These are phyloP conservation scores for Pontederia paniculata DNA, from an alignment of 176 grass and related monocot genomes.

Conservation along the genomic window DNA sequence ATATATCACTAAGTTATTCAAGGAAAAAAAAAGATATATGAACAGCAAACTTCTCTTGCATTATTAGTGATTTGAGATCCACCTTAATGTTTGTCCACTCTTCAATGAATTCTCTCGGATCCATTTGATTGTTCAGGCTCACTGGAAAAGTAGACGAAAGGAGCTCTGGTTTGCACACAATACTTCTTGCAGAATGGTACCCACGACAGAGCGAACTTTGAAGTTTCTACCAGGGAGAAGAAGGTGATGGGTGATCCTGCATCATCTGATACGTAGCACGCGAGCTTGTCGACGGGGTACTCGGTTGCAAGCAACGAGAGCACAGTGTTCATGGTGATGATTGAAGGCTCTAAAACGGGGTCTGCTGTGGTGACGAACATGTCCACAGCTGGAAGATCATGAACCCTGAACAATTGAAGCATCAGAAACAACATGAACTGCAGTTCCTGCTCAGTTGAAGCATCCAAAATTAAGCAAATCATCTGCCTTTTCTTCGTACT, in stretches of 20 bases:
- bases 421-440: not conserved
- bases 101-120: not conserved
- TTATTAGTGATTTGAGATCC: not conserved
- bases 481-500: no score
- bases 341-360: slow-evolving; percentile 34
- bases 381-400: slow-evolving; percentile 40
- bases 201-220: slow-evolving; percentile 35
- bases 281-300: slow-evolving; percentile 34
- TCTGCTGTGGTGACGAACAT: slow-evolving; percentile 57
- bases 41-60: no score
- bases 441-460: no score
- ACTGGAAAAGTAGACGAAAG: slow-evolving; percentile 34
- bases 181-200: slow-evolving; percentile 43
- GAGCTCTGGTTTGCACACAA: slow-evolving; percentile 18
- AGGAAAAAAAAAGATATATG: no score
- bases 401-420: not conserved
- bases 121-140: not conserved
- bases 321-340: slow-evolving; percentile 47
- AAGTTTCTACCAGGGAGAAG: slow-evolving; percentile 28
- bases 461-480: no score
- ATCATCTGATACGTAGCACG: slow-evolving; percentile 59
- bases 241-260: slow-evolving; percentile 39
- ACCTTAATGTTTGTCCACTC: slow-evolving; percentile 2
- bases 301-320: slow-evolving; percentile 50
- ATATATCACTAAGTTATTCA: no score